phyloP scores from a whole-genome alignment of 2,329 filamentous ascomycete species.

The Lachnellula subtilissima region DNA sequence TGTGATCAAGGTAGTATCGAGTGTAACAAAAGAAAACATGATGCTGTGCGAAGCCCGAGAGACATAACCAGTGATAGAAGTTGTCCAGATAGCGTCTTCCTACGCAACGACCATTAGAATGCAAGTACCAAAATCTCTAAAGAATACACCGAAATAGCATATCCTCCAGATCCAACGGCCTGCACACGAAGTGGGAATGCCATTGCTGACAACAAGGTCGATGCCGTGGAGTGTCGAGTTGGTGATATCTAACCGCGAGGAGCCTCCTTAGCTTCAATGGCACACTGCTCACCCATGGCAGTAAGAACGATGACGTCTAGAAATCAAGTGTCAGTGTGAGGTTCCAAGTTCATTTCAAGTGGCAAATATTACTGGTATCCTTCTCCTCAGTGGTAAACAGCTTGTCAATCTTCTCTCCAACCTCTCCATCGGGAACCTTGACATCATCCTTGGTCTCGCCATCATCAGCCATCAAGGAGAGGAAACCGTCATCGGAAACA shows the following conservation, averaged over 20 bases:
- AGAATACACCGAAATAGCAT: slow-evolving; percentile 25
- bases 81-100: slow-evolving; percentile 41
- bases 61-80: slow-evolving; percentile 39
- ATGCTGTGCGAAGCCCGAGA: slow-evolving; percentile 25
- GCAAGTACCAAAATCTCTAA: slow-evolving; percentile 28
- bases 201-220: slow-evolving; percentile 29
- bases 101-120: slow-evolving; percentile 40
- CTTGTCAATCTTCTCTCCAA: slow-evolving; percentile 80
- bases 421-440: slow-evolving; percentile 82
- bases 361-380: slow-evolving; percentile 74
- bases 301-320: slow-evolving; percentile 87
- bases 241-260: slow-evolving; percentile 39
- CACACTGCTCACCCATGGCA: slow-evolving; percentile 92
- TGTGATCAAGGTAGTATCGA: slow-evolving; percentile 29
- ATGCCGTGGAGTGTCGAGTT: slow-evolving; percentile 19
- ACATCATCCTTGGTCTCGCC: slow-evolving; percentile 93
- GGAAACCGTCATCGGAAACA: slow-evolving; percentile 89
- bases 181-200: slow-evolving; percentile 26
- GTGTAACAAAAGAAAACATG: slow-evolving; percentile 26
- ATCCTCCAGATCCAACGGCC: slow-evolving; percentile 18
- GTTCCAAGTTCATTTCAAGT: neutral
- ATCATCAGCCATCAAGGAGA: slow-evolving; percentile 85
- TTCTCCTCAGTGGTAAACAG: slow-evolving; percentile 81
- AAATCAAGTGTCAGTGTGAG: slow-evolving; percentile 5
- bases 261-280: slow-evolving; percentile 93